phyloP scores from a whole-genome alignment of 2,329 filamentous ascomycete genomes.

The Calonectria fujianensis region DNA sequence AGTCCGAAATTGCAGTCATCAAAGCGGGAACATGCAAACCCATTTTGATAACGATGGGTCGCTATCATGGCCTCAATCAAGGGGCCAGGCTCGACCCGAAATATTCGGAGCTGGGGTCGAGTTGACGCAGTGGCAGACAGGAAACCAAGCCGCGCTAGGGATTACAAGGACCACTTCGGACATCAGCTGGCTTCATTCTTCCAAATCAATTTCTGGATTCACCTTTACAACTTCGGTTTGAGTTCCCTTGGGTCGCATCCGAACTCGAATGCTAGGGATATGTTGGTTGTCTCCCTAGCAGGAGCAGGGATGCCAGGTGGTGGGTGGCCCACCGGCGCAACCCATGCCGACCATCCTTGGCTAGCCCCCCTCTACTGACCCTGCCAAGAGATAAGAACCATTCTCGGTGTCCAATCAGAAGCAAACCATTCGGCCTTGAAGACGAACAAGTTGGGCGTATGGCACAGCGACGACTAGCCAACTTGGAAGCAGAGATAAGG shows the following conservation, averaged over 20 bases:
- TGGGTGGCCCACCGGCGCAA: slow-evolving; percentile 33
- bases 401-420: slow-evolving; percentile 51
- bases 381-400: slow-evolving; percentile 56
- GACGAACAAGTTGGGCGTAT: slow-evolving; percentile 34
- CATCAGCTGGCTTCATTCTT: slow-evolving; percentile 11
- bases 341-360: slow-evolving; percentile 39
- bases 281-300: slow-evolving; percentile 15
- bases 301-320: slow-evolving; percentile 43
- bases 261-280: slow-evolving; percentile 16
- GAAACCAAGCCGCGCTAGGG: neutral
- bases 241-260: slow-evolving; percentile 22
- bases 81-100: slow-evolving; percentile 1
- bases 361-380: slow-evolving; percentile 48
- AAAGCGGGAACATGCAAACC: slow-evolving; percentile 25
- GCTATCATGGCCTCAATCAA: neutral
- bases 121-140: neutral
- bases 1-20: slow-evolving; percentile 16
- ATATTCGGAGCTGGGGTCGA: neutral
- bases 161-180: neutral
- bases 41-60: slow-evolving; percentile 32
- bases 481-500: slow-evolving; percentile 48
- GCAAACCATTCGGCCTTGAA: slow-evolving; percentile 42
- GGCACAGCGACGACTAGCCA: slow-evolving; percentile 40
- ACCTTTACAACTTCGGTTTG: slow-evolving; percentile 25
- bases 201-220: slow-evolving; percentile 1